These are phyloP conservation scores for Musa itinerans DNA, from an alignment of 176 grass and related monocot genomes.

Conservation along the genomic window DNA sequence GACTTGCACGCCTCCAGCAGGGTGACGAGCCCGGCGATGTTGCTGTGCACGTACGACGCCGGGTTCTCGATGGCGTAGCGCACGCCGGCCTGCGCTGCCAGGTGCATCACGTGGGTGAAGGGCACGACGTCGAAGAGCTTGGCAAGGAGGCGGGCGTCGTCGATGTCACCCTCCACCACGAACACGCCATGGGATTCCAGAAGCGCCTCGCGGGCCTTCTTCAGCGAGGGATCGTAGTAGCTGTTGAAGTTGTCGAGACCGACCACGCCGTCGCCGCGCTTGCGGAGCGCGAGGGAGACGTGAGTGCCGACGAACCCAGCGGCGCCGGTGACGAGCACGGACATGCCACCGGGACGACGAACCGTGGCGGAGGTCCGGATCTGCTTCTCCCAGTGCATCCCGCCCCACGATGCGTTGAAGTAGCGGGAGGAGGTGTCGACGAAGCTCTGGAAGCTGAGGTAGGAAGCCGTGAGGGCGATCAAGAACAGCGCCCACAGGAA, in stretches of 20 bases:
- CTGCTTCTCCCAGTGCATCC: background rate
- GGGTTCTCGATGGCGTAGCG: conserved; percentile 34
- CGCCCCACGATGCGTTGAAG: background rate
- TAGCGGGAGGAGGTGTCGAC: background rate
- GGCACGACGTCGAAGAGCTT: conserved; percentile 30
- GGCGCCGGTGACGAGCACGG: background rate
- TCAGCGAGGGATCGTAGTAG: background rate
- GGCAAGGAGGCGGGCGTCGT: conserved; percentile 15
- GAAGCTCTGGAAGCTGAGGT: conserved; percentile 3
- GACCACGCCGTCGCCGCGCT: background rate
- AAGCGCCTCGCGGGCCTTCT: background rate
- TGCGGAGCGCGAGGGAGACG: background rate
- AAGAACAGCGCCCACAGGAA: background rate
- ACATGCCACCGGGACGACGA: background rate
- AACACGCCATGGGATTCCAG: background rate
- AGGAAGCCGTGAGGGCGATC: background rate
- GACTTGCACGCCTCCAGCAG: conserved; percentile 28
- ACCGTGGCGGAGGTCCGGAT: background rate
- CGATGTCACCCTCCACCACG: background rate
- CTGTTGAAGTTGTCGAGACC: background rate
- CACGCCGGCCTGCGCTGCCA: conserved; percentile 38
- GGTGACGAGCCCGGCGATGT: conserved; percentile 30
- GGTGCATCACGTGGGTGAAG: conserved; percentile 37
- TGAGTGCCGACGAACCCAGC: background rate
- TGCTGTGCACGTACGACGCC: conserved; percentile 35